Conservation (phyloP, 2,329 filamentous ascomycete genomes). For the Daldinia sp. region DNA sequence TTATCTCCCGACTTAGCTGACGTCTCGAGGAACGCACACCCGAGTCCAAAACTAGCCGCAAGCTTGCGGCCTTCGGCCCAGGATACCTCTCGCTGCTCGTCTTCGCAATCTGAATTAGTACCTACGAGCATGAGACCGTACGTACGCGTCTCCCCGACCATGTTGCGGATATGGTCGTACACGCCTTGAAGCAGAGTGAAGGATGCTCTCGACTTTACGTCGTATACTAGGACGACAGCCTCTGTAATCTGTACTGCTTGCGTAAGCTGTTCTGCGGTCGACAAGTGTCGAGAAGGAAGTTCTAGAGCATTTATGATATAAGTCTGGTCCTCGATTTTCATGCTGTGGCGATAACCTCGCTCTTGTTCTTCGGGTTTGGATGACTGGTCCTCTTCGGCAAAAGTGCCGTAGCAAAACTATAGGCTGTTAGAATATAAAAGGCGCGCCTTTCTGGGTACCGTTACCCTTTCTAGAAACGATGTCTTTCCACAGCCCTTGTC, state of each 20-base stretch:
- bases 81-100: slow-evolving; percentile 43
- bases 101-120: slow-evolving; percentile 48
- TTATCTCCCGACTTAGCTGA: slow-evolving; percentile 50
- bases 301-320: slow-evolving; percentile 52
- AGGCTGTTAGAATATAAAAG: slow-evolving; percentile 2
- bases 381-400: slow-evolving; percentile 38
- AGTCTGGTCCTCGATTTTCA: slow-evolving; percentile 44
- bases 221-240: slow-evolving; percentile 47
- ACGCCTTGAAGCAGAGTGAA: slow-evolving; percentile 31
- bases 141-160: slow-evolving; percentile 41
- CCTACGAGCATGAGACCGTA: slow-evolving; percentile 50
- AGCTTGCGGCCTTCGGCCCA: slow-evolving; percentile 47
- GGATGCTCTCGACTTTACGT: slow-evolving; percentile 42
- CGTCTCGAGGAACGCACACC: slow-evolving; percentile 46
- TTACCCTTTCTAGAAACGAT: slow-evolving; percentile 50
- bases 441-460: background rate
- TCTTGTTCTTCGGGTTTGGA: slow-evolving; percentile 41
- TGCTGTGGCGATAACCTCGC: slow-evolving; percentile 47
- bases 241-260: slow-evolving; percentile 53
- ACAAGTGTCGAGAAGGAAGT: slow-evolving; percentile 47
- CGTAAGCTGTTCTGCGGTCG: slow-evolving; percentile 46
- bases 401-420: slow-evolving; percentile 48
- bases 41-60: slow-evolving; percentile 35
- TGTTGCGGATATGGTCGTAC: slow-evolving; percentile 39
- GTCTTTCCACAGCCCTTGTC: slow-evolving; percentile 53